Evolutionary conservation across 2,329 filamentous ascomycete genomes (phyloP).

Genomic region (Ceratocystis destructans): DNA sequence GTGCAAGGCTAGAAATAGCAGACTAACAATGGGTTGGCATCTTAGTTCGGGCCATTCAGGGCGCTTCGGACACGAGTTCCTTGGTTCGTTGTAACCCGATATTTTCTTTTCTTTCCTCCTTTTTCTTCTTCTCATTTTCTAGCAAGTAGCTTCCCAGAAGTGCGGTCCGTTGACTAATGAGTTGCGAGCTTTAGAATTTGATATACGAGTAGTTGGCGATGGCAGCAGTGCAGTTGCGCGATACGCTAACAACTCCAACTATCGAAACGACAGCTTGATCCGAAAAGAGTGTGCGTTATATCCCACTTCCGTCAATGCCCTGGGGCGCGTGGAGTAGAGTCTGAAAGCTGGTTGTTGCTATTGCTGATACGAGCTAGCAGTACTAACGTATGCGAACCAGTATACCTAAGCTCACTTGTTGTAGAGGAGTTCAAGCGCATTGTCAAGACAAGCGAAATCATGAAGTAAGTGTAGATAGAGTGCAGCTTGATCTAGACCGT

Average conservation of each 20-base stretch:
- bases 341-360: not conserved
- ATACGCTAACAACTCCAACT: slow-evolving; percentile 99
- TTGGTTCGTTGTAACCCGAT: slow-evolving; percentile 45
- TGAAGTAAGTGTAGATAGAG: slow-evolving; percentile 61
- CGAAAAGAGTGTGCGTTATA: slow-evolving; percentile 84
- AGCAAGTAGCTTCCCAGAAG: not conserved
- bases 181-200: slow-evolving; percentile 56
- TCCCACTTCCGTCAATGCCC: not conserved
- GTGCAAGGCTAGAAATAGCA: too few species aligned
- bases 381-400: slow-evolving; percentile 33
- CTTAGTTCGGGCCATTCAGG: slow-evolving; percentile 89
- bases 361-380: not conserved
- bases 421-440: slow-evolving; percentile 94
- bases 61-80: slow-evolving; percentile 93
- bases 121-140: too few species aligned
- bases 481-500: not conserved
- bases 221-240: slow-evolving; percentile 84
- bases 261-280: slow-evolving; percentile 95
- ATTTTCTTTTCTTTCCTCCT: too few species aligned
- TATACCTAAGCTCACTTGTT: slow-evolving; percentile 87
- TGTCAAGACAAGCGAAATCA: slow-evolving; percentile 91
- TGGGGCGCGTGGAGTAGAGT: not conserved
- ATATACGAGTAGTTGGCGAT: slow-evolving; percentile 84
- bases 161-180: slow-evolving; percentile 10
- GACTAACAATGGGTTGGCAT: not conserved